These are phyloP conservation scores for Pseudogymnoascus sp. DNA, from an alignment of 2,329 filamentous ascomycete genomes.

Conservation along the genomic window DNA sequence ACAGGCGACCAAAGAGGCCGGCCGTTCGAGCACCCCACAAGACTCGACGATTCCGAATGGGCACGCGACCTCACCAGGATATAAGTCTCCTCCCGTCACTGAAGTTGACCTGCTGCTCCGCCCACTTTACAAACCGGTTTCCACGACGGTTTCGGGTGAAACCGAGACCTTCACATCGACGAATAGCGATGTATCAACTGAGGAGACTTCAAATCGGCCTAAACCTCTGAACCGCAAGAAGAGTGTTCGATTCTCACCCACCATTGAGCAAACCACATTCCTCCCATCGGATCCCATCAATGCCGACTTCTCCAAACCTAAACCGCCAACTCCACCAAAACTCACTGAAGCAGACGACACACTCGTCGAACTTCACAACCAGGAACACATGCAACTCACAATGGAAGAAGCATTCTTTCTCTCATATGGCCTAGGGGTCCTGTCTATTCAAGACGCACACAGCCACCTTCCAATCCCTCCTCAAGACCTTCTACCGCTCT, in stretches of 20 bases:
- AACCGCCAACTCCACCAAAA: slow-evolving; percentile 17
- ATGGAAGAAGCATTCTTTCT: slow-evolving; percentile 91
- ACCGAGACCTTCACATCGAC: not conserved
- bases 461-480: slow-evolving; percentile 40
- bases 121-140: not conserved
- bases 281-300: slow-evolving; percentile 36
- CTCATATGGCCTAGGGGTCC: slow-evolving; percentile 65
- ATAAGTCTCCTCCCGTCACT: not conserved
- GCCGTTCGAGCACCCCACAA: not conserved
- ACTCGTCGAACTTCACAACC: slow-evolving; percentile 34
- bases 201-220: not conserved
- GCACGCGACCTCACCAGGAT: not conserved
- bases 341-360: slow-evolving; percentile 20
- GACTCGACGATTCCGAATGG: not conserved
- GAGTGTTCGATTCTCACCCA: slow-evolving; percentile 62
- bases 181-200: not conserved
- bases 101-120: slow-evolving; percentile 3
- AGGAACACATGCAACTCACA: slow-evolving; percentile 88
- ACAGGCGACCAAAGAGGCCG: not conserved
- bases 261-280: slow-evolving; percentile 56
- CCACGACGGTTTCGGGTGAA: not conserved
- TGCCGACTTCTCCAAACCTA: not conserved
- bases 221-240: slow-evolving; percentile 36
- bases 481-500: slow-evolving; percentile 53
- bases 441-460: slow-evolving; percentile 50